Base-by-base conservation (phyloP, 2,329 filamentous ascomycete species). In the Colletotrichum cuscutae region DNA sequence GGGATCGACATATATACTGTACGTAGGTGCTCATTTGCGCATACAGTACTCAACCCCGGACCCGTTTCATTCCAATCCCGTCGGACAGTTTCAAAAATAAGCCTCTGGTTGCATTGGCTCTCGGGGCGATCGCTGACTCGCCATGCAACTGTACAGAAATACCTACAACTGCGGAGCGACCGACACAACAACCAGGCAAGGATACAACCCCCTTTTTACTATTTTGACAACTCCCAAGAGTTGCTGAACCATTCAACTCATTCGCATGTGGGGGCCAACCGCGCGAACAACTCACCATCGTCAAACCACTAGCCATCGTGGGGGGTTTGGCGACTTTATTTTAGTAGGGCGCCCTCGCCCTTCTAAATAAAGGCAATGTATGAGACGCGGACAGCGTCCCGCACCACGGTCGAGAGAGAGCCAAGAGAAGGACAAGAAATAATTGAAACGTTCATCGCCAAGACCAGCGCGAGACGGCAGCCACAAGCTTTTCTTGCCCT, bases 371-470 rank as follows among this genome's bases (percentile, higher is more conserved):
- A 67, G 32, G 32, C 57, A 8, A 7, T n/a, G 60, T 19, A 11
- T 30, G 60, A 72, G 70, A 70, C 70, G 60, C 56, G 70, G 60
- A 65, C 46, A 70, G 13, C 35, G 13, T 54, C 54, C 70, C 70
- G 70, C 58, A 19, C 37, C 24, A 68, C 19, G 19, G 15, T 6
- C 13, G 19, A 4, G 32, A 28, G 19, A 4, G 52, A 22, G 70
- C 70, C 70, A 72, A 72, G 70, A 65, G 26, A 61, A 11, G 49
- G 26, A 35, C 52, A 32, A 57, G 32, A 49, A 46, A 61, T 37
- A 56, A 59, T 70, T 70, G 70, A 72, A 72, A 72, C 70, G 70
- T 72, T 70, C 35, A 60, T 65, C 66, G 70, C 65, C 70, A 72
- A 72, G 70, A 19, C 26, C 24, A 49, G 32, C 22, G 26, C 58